phyloP scores from a whole-genome alignment of 306 rosid species.

The Prunus mume region DNA sequence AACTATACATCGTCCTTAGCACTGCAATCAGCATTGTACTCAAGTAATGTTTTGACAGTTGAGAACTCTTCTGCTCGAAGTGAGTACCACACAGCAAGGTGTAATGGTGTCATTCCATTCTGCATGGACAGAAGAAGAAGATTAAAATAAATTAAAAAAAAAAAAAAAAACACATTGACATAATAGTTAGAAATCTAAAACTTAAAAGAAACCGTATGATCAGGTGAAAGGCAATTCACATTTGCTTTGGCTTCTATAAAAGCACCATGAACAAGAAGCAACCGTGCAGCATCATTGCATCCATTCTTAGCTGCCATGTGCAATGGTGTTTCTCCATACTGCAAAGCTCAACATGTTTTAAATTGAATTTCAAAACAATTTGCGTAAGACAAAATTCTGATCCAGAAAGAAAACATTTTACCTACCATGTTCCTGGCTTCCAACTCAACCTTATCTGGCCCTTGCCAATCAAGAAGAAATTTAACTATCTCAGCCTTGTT shows the following conservation, averaged over 20 bases:
- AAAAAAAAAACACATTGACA: constrained; percentile 11
- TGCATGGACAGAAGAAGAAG: constrained; percentile 40
- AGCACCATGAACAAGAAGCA: constrained; percentile 81
- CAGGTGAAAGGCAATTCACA: constrained; percentile 40
- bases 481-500: constrained; percentile 72
- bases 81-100: constrained; percentile 95
- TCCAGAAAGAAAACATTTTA: background rate
- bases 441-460: constrained; percentile 60
- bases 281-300: constrained; percentile 64
- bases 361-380: background rate
- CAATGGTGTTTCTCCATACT: constrained; percentile 96
- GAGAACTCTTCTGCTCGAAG: constrained; percentile 69
- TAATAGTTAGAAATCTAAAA: constrained; percentile 11
- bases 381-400: constrained; percentile 2
- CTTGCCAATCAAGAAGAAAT: constrained; percentile 80
- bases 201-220: constrained; percentile 19
- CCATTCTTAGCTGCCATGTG: constrained; percentile 98
- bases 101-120: constrained; percentile 99
- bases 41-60: constrained; percentile 69
- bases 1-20: constrained; percentile 70
- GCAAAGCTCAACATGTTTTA: constrained; percentile 22
- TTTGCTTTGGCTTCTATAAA: constrained; percentile 87
- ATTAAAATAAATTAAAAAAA: background rate
- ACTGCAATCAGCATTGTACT: constrained; percentile 77
- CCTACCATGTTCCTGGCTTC: constrained; percentile 93